Evolutionary conservation across 2,329 filamentous ascomycete species (phyloP).

Genomic region (Pyricularia grisea): DNA sequence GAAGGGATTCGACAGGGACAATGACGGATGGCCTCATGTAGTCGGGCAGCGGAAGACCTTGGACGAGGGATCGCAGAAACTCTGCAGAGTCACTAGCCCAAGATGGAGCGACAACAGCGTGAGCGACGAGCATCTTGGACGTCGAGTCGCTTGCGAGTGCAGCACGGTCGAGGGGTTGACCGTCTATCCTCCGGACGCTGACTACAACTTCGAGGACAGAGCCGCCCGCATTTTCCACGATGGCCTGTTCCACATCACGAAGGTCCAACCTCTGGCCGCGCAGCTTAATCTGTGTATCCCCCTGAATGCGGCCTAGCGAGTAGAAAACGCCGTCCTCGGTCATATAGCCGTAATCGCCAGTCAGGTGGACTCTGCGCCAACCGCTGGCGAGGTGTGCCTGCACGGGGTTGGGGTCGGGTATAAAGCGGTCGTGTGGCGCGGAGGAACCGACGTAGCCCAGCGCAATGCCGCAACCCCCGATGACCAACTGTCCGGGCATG

Average conservation of each 20-base stretch:
- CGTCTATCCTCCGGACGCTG: neutral
- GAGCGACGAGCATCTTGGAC: neutral
- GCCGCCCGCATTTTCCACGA: neutral
- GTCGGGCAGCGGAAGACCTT: constrained; percentile 9
- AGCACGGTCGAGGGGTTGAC: neutral
- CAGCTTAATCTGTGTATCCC: constrained; percentile 3
- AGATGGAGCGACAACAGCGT: neutral
- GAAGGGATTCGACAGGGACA: neutral
- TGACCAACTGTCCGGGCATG: neutral
- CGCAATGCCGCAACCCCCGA: neutral
- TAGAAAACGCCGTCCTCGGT: neutral
- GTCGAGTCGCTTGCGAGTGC: neutral
- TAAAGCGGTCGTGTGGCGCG: neutral
- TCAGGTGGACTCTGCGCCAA: neutral
- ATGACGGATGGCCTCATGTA: constrained; percentile 22
- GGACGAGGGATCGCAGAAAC: neutral
- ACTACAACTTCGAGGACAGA: neutral
- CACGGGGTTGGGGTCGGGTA: neutral
- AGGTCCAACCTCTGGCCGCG: constrained; percentile 2
- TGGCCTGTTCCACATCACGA: neutral
- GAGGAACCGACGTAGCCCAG: neutral
- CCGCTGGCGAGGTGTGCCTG: neutral
- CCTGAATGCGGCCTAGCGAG: neutral
- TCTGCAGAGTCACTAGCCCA: neutral
- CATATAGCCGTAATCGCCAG: constrained; percentile 1